Evolutionary conservation across 495 filamentous ascomycete genomes (phyloP), one percentile per base, ranked within the genome.

Genomic region (Daldinia bambusicola): DNA sequence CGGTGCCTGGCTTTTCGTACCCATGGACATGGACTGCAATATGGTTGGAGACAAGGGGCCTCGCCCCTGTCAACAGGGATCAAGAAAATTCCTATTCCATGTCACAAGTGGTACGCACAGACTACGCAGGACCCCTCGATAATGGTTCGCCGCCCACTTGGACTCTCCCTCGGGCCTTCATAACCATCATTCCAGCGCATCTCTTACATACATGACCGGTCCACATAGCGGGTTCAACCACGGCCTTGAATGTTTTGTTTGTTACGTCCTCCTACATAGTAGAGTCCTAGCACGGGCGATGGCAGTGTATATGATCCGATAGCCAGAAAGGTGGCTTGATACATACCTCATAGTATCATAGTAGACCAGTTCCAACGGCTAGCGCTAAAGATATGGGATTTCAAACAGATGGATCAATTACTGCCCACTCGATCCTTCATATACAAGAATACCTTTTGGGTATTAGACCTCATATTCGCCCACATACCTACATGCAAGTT

Each of bases 21-120:
- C 66, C 70, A 73, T 63, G 70, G 70, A 63, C 66, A 8, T 53
- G 70, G 70, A 66, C 66, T 69, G 57, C 57, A 66, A 63, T 45
- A 63, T 73, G 70, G 70, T 73, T 66, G 62, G 70, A 73, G 60
- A 57, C 66, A 66, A 66, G 70, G 65, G 66, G 59, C 16, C 14
- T 13, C 7, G 26, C 45, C 70, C 70, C 52, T 69, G 48, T 43
- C 7, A n/a, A 45, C 70, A 69, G 61, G 66, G 66, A 59, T 69
- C 14, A 13, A 22, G 66, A 63, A 73, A 73, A 66, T 69, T 73
- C 62, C 66, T 55, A 66, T 69, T 26, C 61, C 57, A 69, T 62
- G 56, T 37, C n/a, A 58, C 43, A 66, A 66, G 10, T 41, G 38
- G 41, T 31, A 55, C 40, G 63, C 63, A 67, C 62, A 64, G 64